A percentile compares a stretch with the other conserved stretches of the same genome.
Evolutionary conservation across 306 rosid species (phyloP).

Genomic region (Rosa multiflora): DNA sequence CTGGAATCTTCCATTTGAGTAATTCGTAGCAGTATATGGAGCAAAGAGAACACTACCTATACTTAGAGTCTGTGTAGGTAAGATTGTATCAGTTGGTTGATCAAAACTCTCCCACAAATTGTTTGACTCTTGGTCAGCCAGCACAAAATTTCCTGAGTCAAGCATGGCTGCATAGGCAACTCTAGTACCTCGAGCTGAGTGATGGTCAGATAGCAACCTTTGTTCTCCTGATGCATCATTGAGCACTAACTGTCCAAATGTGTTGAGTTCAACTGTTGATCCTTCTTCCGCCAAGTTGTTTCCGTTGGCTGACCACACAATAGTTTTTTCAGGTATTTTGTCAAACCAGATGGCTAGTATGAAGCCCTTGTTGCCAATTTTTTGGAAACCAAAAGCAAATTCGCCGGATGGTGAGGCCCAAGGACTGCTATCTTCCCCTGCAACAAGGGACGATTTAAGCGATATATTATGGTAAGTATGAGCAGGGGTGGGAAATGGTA

Average conservation of each 20-base stretch:
- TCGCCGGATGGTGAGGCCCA: slow-evolving; percentile 38
- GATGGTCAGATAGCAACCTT: neutral
- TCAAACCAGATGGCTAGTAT: slow-evolving; percentile 47
- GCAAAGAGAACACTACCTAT: slow-evolving; percentile 9
- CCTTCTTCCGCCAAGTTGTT: slow-evolving; percentile 16
- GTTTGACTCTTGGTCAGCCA: slow-evolving; percentile 11
- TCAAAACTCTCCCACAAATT: slow-evolving; percentile 52
- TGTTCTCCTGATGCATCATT: slow-evolving; percentile 19
- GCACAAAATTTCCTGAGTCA: slow-evolving; percentile 54
- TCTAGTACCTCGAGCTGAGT: neutral
- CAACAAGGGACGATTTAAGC: slow-evolving; percentile 17
- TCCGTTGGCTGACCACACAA: slow-evolving; percentile 45
- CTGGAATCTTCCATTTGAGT: slow-evolving; percentile 49
- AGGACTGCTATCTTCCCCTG: neutral
- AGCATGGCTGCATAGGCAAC: slow-evolving; percentile 51
- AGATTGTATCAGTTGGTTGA: slow-evolving; percentile 55
- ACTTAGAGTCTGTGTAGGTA: slow-evolving; percentile 41
- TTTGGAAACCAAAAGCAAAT: slow-evolving; percentile 46
- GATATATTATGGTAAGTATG: slow-evolving; percentile 21
- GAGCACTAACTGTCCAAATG: slow-evolving; percentile 24
- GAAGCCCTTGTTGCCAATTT: slow-evolving; percentile 16
- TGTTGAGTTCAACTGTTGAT: slow-evolving; percentile 31
- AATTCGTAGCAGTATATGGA: slow-evolving; percentile 28
- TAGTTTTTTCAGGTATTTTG: slow-evolving; percentile 32
- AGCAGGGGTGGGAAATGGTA: slow-evolving; percentile 13